Percentiles rank a stretch among this genome's conserved stretches.
These are phyloP conservation scores for Clonostachys chloroleuca DNA, from an alignment of 2,329 filamentous ascomycete species.

Conservation along the genomic window DNA sequence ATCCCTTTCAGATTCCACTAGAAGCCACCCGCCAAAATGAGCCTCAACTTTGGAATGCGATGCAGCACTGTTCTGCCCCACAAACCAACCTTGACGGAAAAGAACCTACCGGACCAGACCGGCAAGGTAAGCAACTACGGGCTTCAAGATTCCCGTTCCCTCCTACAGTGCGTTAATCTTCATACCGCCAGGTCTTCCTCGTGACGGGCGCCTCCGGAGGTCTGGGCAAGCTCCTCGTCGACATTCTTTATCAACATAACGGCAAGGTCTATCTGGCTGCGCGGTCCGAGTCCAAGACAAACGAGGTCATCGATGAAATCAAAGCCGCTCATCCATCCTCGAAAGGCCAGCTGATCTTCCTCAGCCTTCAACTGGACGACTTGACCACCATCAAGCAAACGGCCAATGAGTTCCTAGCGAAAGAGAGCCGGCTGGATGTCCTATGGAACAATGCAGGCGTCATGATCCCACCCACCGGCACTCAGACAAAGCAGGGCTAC, in stretches of 20 bases:
- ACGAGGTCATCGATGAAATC: conserved; percentile 32
- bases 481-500: conserved; percentile 25
- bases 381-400: conserved; percentile 16
- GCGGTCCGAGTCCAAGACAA: conserved; percentile 31
- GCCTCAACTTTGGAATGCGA: too few relatives aligned
- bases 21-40: too few relatives aligned
- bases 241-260: conserved; percentile 44
- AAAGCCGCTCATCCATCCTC: conserved; percentile 18
- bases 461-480: conserved; percentile 25
- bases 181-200: conserved; percentile 53
- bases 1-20: too few relatives aligned
- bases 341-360: conserved; percentile 25
- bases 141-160: conserved; percentile 14
- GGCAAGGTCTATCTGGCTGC: conserved; percentile 45
- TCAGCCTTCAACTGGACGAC: conserved; percentile 31
- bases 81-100: conserved; percentile 1
- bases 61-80: not conserved
- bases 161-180: not conserved
- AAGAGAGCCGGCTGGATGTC: conserved; percentile 19
- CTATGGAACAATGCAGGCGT: conserved; percentile 32
- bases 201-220: conserved; percentile 28
- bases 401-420: conserved; percentile 9
- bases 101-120: conserved; percentile 1
- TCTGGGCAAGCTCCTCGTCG: conserved; percentile 42
- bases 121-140: not conserved